Evolutionary conservation across 2,329 filamentous ascomycete genomes (phyloP).

Genomic region (Didymella exigua): DNA sequence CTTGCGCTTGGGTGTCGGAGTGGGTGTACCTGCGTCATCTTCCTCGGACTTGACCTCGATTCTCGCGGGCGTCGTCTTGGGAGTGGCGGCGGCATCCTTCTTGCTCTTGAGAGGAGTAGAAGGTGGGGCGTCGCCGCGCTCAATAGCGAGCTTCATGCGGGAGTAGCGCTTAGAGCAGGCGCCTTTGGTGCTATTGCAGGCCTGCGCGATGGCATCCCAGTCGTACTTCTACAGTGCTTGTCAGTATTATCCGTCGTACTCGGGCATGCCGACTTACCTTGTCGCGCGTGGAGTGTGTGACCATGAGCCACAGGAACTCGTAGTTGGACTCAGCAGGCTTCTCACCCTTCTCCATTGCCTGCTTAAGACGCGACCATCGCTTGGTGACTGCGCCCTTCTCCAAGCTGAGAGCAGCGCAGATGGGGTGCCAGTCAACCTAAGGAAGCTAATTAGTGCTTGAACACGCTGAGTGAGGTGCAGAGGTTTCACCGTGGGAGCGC

Average conservation of each 20-base stretch:
- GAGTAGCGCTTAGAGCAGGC: conserved; percentile 43
- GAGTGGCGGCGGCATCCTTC: background rate
- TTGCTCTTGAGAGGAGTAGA: background rate
- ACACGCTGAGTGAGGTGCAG: background rate
- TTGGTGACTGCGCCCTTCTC: conserved; percentile 34
- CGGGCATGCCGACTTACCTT: conserved; percentile 24
- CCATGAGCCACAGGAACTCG: conserved; percentile 37
- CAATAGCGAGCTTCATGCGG: conserved; percentile 40
- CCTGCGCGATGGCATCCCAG: conserved; percentile 38
- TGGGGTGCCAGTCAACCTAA: conserved; percentile 41
- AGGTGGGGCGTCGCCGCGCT: conserved; percentile 23
- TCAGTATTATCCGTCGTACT: background rate
- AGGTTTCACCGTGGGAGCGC: conserved; percentile 26
- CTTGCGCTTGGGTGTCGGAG: conserved; percentile 30
- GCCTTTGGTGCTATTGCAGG: conserved; percentile 37
- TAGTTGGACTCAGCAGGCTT: conserved; percentile 19
- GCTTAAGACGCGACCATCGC: conserved; percentile 45
- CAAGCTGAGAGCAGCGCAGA: conserved; percentile 32
- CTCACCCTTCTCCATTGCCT: conserved; percentile 30
- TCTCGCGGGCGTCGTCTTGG: conserved; percentile 14
- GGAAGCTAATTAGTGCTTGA: background rate
- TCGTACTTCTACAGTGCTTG: conserved; percentile 18
- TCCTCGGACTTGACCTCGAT: conserved; percentile 7
- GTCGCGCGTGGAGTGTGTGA: conserved; percentile 34
- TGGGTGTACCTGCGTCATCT: background rate